phyloP scores from a whole-genome alignment of 208 protist species.

The Leishmania guyanensis region DNA sequence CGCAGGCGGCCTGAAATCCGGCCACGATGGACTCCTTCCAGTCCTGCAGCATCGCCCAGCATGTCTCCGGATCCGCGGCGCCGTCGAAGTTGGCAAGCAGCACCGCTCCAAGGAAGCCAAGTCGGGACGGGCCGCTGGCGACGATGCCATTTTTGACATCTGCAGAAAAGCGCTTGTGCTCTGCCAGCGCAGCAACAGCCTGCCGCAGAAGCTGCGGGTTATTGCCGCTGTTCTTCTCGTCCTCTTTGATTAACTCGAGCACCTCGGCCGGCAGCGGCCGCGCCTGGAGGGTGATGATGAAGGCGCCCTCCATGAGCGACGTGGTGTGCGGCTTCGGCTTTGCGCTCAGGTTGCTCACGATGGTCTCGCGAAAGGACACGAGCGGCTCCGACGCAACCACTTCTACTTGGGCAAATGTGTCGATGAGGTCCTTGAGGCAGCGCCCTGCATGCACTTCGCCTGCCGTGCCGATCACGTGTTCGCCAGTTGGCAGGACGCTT shows the following conservation, averaged over 20 bases:
- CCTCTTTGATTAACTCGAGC: slow-evolving; percentile 74
- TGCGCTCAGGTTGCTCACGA: slow-evolving; percentile 54
- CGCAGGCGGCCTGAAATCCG: slow-evolving; percentile 96
- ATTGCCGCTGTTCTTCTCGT: slow-evolving; percentile 69
- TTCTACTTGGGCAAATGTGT: slow-evolving; percentile 88
- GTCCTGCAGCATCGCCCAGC: slow-evolving; percentile 41
- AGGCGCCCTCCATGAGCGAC: slow-evolving; percentile 62
- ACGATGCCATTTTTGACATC: slow-evolving; percentile 55
- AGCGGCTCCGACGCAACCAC: slow-evolving; percentile 86
- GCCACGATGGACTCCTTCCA: slow-evolving; percentile 90
- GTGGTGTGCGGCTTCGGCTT: slow-evolving; percentile 79
- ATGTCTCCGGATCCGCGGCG: slow-evolving; percentile 25
- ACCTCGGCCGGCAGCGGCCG: slow-evolving; percentile 72
- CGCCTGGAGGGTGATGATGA: slow-evolving; percentile 75
- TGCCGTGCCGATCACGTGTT: slow-evolving; percentile 96
- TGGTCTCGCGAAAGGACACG: slow-evolving; percentile 89
- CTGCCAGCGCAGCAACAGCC: slow-evolving; percentile 37
- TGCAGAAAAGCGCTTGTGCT: slow-evolving; percentile 63
- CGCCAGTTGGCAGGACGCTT: slow-evolving; percentile 93
- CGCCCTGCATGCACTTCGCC: slow-evolving; percentile 97
- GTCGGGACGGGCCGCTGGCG: slow-evolving; percentile 60
- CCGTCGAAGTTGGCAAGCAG: slow-evolving; percentile 73
- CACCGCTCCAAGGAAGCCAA: slow-evolving; percentile 75
- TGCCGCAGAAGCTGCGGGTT: slow-evolving; percentile 45
- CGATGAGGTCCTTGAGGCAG: slow-evolving; percentile 94